Evolutionary conservation across 2,329 filamentous ascomycete species (phyloP).

Genomic region (Ascochyta koolunga): DNA sequence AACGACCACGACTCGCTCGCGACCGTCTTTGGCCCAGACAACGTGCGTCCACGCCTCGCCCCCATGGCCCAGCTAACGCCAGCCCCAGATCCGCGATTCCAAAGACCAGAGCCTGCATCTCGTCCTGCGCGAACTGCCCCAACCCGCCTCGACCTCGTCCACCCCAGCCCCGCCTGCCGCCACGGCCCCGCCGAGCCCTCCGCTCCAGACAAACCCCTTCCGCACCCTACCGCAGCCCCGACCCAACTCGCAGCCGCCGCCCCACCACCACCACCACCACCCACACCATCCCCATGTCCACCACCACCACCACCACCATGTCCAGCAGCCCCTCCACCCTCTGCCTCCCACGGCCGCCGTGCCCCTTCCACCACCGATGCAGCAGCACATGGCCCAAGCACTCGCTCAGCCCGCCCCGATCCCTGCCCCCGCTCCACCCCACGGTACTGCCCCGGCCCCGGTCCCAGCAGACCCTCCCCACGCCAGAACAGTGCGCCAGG

Average conservation of each 20-base stretch:
- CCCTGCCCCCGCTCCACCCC: conserved; percentile 7
- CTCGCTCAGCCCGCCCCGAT: conserved; percentile 24
- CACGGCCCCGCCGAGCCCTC: conserved; percentile 35
- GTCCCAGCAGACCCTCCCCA: conserved; percentile 4
- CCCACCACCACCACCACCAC: conserved; percentile 21
- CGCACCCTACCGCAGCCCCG: conserved; percentile 30
- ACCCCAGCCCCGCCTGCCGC: conserved; percentile 33
- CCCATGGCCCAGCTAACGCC: conserved; percentile 17
- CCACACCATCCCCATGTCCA: conserved; percentile 19
- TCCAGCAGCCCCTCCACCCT: conserved; percentile 23
- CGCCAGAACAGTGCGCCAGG: conserved; percentile 55
- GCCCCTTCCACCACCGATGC: conserved; percentile 30
- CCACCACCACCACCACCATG: conserved; percentile 27
- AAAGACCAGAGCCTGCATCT: conserved; percentile 47
- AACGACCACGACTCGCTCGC: conserved; percentile 57
- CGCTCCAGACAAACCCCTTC: conserved; percentile 42
- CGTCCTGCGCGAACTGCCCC: conserved; percentile 45
- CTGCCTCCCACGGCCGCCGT: conserved; percentile 19
- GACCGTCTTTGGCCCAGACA: conserved; percentile 57
- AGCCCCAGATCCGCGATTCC: conserved; percentile 41
- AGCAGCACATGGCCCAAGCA: conserved; percentile 33
- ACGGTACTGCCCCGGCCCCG: conserved; percentile 11
- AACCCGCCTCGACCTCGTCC: conserved; percentile 12
- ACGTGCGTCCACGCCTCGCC: conserved; percentile 49
- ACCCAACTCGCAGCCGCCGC: conserved; percentile 36